These are phyloP conservation scores for Paraphoma chrysanthemicola DNA, from an alignment of 2,329 filamentous ascomycete species.

Conservation along the genomic window DNA sequence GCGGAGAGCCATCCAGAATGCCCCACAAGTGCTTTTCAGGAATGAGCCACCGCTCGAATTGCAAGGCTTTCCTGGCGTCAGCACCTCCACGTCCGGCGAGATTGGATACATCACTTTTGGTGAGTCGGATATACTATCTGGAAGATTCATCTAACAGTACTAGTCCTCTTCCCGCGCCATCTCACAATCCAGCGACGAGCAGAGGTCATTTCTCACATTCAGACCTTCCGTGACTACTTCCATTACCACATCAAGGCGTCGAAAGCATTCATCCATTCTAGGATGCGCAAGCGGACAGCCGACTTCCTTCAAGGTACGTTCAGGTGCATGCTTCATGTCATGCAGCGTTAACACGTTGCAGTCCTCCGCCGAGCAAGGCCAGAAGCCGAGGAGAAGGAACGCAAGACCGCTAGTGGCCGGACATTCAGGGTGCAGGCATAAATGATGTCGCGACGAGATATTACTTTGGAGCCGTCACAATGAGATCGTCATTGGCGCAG, in stretches of 20 bases:
- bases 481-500: no score
- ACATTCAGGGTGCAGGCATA: constrained; percentile 76
- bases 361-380: constrained; percentile 95
- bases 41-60: constrained; percentile 94
- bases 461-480: no score
- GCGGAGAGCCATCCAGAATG: constrained; percentile 94
- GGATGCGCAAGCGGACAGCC: constrained; percentile 96
- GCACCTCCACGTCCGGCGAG: constrained; percentile 74
- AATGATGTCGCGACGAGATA: not conserved
- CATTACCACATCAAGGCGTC: constrained; percentile 99
- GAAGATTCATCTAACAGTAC: constrained; percentile 17
- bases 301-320: constrained; percentile 92
- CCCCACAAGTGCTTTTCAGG: constrained; percentile 94
- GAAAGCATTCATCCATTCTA: constrained; percentile 98
- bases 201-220: constrained; percentile 97
- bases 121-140: constrained; percentile 52
- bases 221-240: constrained; percentile 99
- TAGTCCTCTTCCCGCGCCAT: constrained; percentile 95
- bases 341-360: constrained; percentile 54
- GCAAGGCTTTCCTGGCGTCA: constrained; percentile 84
- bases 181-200: constrained; percentile 87
- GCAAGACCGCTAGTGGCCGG: constrained; percentile 95
- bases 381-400: constrained; percentile 95
- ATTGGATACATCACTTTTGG: constrained; percentile 98
- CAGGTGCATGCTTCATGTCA: not conserved